Evolutionary conservation across 345 rosid species (phyloP).

Genomic region (Xanthoceras sorbifolium): DNA sequence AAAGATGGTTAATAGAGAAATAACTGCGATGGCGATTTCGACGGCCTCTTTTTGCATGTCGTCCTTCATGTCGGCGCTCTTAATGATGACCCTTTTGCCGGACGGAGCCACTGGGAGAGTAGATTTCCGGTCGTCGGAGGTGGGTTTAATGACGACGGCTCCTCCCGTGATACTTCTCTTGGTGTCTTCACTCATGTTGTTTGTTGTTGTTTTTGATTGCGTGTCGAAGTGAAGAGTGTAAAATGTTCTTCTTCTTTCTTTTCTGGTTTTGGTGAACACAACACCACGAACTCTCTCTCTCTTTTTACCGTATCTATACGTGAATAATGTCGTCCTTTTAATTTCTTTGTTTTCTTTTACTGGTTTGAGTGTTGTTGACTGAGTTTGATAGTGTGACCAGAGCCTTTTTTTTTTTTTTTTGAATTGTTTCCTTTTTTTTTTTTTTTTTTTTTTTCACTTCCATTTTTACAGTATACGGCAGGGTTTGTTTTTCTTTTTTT

Average conservation of each 20-base stretch:
- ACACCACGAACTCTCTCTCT: background rate
- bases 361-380: slow-evolving; percentile 7
- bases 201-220: slow-evolving; percentile 7
- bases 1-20: background rate
- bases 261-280: background rate
- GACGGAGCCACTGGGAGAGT: slow-evolving; percentile 41
- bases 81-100: slow-evolving; percentile 62
- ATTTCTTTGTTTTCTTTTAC: background rate
- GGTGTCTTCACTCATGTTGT: slow-evolving; percentile 50
- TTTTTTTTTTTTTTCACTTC: background rate
- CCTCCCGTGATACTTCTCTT: slow-evolving; percentile 57
- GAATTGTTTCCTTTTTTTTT: too few relatives aligned
- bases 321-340: background rate
- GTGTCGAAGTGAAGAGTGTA: background rate
- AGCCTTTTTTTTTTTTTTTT: too few relatives aligned
- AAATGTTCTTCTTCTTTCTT: slow-evolving; percentile 1
- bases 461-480: background rate
- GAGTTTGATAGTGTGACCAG: background rate
- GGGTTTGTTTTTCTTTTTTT: too few relatives aligned
- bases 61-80: slow-evolving; percentile 98
- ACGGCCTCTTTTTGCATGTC: slow-evolving; percentile 92
- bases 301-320: background rate
- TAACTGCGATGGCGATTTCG: slow-evolving; percentile 77
- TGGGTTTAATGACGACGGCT: slow-evolving; percentile 44
- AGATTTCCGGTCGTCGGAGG: slow-evolving; percentile 57